These are phyloP conservation scores for Talaromyces amestolkiae DNA, from an alignment of 2,329 filamentous ascomycete species.

Conservation along the genomic window DNA sequence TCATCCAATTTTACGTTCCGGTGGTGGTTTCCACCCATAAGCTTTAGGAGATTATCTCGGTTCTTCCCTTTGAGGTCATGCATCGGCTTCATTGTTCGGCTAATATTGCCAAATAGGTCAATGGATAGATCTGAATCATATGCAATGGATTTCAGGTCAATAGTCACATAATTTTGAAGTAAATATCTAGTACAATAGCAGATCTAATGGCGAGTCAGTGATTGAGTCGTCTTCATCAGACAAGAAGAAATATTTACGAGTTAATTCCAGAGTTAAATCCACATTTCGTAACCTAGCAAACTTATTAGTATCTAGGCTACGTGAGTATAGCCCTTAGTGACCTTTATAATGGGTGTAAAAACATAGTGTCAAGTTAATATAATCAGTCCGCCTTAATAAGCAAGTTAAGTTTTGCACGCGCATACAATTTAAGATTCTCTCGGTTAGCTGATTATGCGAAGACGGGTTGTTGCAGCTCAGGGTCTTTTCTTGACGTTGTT, in stretches of 20 bases:
- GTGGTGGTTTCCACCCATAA: no score
- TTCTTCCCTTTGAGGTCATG: no score
- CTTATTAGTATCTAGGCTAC: no score
- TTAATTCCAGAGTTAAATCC: background rate
- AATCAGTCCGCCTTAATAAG: background rate
- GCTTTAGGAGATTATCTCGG: no score
- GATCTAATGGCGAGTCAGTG: background rate
- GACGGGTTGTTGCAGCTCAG: conserved; percentile 18
- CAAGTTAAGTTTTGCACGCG: conserved; percentile 7
- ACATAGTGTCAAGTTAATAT: background rate
- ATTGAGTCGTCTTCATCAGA: background rate
- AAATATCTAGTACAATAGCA: background rate
- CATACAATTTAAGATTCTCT: conserved; percentile 10
- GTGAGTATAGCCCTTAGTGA: no score
- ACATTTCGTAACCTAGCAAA: no score
- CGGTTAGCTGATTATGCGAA: conserved; percentile 16
- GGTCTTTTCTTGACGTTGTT: conserved; percentile 12
- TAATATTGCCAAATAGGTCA: background rate
- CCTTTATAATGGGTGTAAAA: background rate
- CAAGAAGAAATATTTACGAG: background rate
- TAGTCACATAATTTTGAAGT: background rate
- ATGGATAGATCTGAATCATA: background rate
- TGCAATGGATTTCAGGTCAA: background rate
- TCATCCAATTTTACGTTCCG: background rate
- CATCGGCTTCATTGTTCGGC: no score